Evolutionary conservation across 495 filamentous ascomycete species (phyloP), one percentile per base, ranked within the genome.

Genomic region (Letharia lupina): DNA sequence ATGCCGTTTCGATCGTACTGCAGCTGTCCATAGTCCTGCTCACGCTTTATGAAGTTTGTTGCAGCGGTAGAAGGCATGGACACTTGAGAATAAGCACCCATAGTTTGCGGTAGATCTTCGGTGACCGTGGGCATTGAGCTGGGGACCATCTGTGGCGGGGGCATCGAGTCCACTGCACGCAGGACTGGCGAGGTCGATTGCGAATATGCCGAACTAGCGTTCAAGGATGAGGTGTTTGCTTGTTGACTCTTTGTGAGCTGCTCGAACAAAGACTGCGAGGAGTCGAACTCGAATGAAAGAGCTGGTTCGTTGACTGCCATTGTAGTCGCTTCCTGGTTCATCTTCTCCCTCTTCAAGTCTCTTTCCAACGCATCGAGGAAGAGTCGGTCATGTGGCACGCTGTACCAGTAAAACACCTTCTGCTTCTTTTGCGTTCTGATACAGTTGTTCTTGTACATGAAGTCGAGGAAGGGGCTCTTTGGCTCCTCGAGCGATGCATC

Each of bases 331-430:
- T 98, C 94, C 79, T 98, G 94, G 68, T 89, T 87, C 93, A 97
- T 97, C 84, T 98, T 98, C 80, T 98, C 94, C 72, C 94, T 85
- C 85, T 98, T 98, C 75, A 98, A 77, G 74, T 98, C 94, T 65
- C 94, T 87, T 80, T 98, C 94, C 75, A 98, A 81, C 56, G 94
- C 94, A 81, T 98, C 94, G 64, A 98, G 86, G 78, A 98, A 98
- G 48, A 98, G 86, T 44, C 94, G 86, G 79, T 98, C 94, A 76
- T 98, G 94, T 10, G 94, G 94, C 63, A 98, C 94, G 79, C 93
- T 96, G 77, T 98, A 98, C 94, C 94, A 98, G 79, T 97, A 98
- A 72, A 98, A 98, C 70, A 98, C 94, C 81, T 98, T 98, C 74
- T 98, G 94, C 84, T 98, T 98, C 86, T 98, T 98, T 77, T 98